These are phyloP conservation scores for Crithidia expoeki DNA, from an alignment of 208 protist species.

Conservation along the genomic window DNA sequence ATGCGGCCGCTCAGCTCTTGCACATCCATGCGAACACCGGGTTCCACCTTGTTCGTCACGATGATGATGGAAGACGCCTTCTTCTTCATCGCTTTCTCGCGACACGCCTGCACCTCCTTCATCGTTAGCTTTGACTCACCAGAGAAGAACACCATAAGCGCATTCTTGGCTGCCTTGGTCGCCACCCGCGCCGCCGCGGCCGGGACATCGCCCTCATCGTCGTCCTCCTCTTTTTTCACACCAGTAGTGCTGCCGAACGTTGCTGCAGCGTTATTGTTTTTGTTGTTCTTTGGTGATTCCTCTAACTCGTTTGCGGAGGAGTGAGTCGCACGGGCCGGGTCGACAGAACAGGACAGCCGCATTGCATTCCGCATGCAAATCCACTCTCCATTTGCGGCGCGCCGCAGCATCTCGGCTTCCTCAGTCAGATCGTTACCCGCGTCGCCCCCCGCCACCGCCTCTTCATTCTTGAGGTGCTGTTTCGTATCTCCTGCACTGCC, in stretches of 20 bases:
- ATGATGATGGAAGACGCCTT: constrained; percentile 65
- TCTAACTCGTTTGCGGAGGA: not conserved
- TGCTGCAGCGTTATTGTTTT: not conserved
- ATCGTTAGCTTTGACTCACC: constrained; percentile 48
- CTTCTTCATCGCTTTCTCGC: constrained; percentile 68
- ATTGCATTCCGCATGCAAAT: constrained; percentile 67
- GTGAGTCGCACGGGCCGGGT: not conserved
- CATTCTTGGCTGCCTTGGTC: constrained; percentile 22
- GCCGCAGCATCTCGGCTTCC: constrained; percentile 31
- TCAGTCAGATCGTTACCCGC: constrained; percentile 19
- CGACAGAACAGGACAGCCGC: constrained; percentile 55
- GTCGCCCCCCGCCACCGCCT: constrained; percentile 19
- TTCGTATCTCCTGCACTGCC: not conserved
- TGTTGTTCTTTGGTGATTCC: not conserved
- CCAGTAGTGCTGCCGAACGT: not conserved
- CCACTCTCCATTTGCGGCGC: constrained; percentile 43
- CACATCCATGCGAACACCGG: constrained; percentile 55
- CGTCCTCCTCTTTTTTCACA: constrained; percentile 18
- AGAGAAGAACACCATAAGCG: constrained; percentile 75
- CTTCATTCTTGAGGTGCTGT: constrained; percentile 24
- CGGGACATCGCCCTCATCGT: not conserved
- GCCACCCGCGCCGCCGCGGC: not conserved
- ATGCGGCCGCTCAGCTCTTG: constrained; percentile 69
- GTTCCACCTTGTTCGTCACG: constrained; percentile 50
- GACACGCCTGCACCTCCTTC: constrained; percentile 57